These are phyloP conservation scores for Cryptococcus sp. DNA, from an alignment of 1,284 basidiomycete species.

Conservation along the genomic window DNA sequence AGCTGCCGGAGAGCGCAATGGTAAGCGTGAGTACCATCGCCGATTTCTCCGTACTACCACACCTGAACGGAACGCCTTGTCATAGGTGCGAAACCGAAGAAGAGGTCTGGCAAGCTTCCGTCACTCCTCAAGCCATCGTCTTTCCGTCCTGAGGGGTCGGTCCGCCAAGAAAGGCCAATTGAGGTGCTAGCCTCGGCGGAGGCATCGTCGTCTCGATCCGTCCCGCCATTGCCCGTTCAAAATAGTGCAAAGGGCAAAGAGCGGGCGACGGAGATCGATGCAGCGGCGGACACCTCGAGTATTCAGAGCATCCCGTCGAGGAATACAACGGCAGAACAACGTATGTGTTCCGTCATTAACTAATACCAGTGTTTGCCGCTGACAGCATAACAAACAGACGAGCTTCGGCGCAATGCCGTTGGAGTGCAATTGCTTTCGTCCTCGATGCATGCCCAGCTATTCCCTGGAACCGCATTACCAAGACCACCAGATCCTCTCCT, in stretches of 20 bases:
- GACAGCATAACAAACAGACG: background rate
- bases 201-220: slow-evolving; percentile 12
- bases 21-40: background rate
- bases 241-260: slow-evolving; percentile 33
- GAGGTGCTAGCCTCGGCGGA: background rate
- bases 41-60: background rate
- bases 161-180: background rate
- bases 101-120: slow-evolving; percentile 15
- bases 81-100: slow-evolving; percentile 1
- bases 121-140: slow-evolving; percentile 23
- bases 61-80: background rate
- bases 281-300: background rate
- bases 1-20: background rate
- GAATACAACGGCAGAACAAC: background rate
- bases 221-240: background rate
- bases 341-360: too few relatives aligned
- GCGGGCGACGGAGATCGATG: slow-evolving; percentile 13
- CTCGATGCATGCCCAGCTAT: slow-evolving; percentile 77
- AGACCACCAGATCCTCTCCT: slow-evolving; percentile 65
- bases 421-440: slow-evolving; percentile 90
- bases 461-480: slow-evolving; percentile 70
- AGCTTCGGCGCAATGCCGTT: slow-evolving; percentile 68
- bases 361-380: background rate
- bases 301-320: background rate
- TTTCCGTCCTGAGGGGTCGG: background rate